Conservation (phyloP, 306 rosid genomes). For the Malus orientalis region DNA sequence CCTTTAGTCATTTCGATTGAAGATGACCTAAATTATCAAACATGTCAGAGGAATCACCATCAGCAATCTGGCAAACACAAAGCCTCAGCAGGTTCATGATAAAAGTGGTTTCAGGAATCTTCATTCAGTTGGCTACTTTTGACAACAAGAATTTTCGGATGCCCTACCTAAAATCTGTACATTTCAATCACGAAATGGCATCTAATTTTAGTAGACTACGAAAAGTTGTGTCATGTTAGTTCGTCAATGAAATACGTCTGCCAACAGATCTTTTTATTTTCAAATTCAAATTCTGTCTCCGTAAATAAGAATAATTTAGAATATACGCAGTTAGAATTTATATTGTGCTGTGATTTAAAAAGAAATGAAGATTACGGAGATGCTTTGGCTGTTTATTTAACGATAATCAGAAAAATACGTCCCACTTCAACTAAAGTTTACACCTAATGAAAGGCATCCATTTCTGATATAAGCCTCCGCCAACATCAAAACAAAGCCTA, state of each 20-base stretch:
- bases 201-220: too few relatives aligned
- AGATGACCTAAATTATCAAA: background rate
- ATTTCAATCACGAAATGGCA: background rate
- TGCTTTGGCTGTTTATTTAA: background rate
- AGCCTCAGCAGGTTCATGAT: background rate
- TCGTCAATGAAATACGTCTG: too few relatives aligned
- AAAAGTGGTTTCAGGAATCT: background rate
- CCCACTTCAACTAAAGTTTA: background rate
- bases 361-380: background rate
- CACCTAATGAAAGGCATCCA: constrained; percentile 3
- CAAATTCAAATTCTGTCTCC: too few relatives aligned
- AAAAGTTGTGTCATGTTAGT: background rate
- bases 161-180: background rate
- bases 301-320: background rate
- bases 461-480: background rate
- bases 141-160: background rate
- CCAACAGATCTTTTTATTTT: too few relatives aligned
- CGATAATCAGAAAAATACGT: background rate
- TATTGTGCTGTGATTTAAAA: background rate
- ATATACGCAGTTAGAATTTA: too few relatives aligned
- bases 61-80: background rate
- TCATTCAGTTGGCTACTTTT: background rate
- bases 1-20: fast-evolving
- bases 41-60: background rate
- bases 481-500: background rate